Evolutionary conservation across 2,329 filamentous ascomycete species (phyloP), one percentile per base, ranked within the genome.

Genomic region (Paecilomyces formosus): DNA sequence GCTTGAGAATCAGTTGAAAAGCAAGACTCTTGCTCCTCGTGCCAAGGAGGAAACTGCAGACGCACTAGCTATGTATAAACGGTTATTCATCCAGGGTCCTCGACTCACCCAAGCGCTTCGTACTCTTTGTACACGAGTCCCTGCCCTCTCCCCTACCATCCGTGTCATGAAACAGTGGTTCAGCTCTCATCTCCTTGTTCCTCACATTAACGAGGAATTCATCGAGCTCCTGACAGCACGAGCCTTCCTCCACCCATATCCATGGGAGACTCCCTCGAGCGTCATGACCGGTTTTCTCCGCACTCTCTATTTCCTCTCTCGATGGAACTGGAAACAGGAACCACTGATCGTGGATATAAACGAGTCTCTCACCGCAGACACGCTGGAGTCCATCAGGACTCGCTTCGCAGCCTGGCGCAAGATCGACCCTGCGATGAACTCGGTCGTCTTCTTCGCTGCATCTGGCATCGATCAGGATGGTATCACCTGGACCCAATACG

Each of bases 161-260:
- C 86, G 93, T 18, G 79, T 97, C 1, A 81, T 89, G 52, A 97
- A 97, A 77, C 84, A 86, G 68, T 99, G 94, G 94, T 94, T 96
- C 73, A 83, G 85, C 63, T 82, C 83, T 1, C 94, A 99, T 72
- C 87, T 95, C 64, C 84, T 99, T 8, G 79, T 84, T 3, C 82
- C 81, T 13, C 89, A 97, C 71, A 81, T 97, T 64, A 81, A 82
- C 30, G 86, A 90, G 33, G 91, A 96, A 70, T 78, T 96, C 53
- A 82, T 97, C 60, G 94, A 99, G 75, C 82, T 99, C 15, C 77
- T 97, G 54, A 89, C 87, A 12, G 81, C 89, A 2, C 86, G 87
- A 55, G 85, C 86, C 15, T 99, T 97, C 76, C 78, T 94, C 8
- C 85, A 88, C 54, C 89, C 92, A 0, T 86, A 89, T 64, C 92